Base-by-base conservation (phyloP, 2,329 filamentous ascomycete genomes). In the Sporothrix dimorphospora region DNA sequence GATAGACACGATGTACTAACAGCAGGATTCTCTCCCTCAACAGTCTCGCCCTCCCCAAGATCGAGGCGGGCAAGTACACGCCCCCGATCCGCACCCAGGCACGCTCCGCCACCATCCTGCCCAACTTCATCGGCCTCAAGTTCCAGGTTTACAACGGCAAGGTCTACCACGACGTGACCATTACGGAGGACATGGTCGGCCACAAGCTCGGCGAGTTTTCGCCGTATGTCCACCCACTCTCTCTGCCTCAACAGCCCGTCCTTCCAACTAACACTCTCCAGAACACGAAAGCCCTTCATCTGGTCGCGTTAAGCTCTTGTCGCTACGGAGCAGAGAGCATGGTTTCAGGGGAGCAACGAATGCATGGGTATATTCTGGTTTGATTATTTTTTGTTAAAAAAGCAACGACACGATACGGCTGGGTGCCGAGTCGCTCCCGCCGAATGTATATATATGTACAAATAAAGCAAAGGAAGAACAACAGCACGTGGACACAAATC, bases 181-280 rank as follows among this genome's bases (percentile, higher is more conserved):
- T 98, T 75, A 97, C 94, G 19, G 94, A 97, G 81, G 93, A 97
- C 79, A 98, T 98, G 94, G 94, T 98, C 67, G 94, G 94, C 70
- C 92, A 96, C 82, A 98, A 97, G 83, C 86, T 98, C 76, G 94
- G 94, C 77, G 94, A 98, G 83, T 98, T 97, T 81, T 90, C 94
- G 74, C 85, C 89, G 94, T 97, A 88, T 79, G 93, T 89, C 67
- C 16, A 12, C 9, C 21, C 8, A 4, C 1, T 7, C 16, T 11
- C 30, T 6, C 7, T 2, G 7, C 5, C 12, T n/a, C 21, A 24
- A 12, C 9, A 11, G 2, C 24, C n/a, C 3, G 8, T 4, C n/a
- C 9, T 24, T 5, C 16, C 71, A 73, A 49, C 74, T 53, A 19
- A 40, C 63, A 27, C 14, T 45, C 40, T n/a, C 38, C 66, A 89